Evolutionary conservation across 495 filamentous ascomycete species (phyloP), one percentile per base, ranked within the genome.

Genomic region (Xanthoparmelia taractica): DNA sequence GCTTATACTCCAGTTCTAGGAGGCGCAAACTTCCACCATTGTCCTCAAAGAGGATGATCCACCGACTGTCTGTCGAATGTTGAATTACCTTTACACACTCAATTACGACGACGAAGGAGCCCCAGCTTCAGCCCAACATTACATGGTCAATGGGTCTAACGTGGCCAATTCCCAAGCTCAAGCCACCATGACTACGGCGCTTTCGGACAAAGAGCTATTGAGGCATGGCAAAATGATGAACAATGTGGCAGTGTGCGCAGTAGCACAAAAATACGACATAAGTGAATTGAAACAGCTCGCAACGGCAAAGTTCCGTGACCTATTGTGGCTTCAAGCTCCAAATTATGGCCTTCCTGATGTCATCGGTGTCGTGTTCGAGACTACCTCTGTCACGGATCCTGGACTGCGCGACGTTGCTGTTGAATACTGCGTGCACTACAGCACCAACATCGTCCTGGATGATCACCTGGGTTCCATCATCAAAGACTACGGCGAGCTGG

Each of bases 221-320:
- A 37, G 8, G 25, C 40, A 58, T 29, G 31, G 0, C n/a, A 23
- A 41, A 33, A 56, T 52, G 37, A 13, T 64, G 33, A 64, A 64
- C 33, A 52, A 64, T 37, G 20, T 64, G 5, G 62, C 33, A n/a
- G 62, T 64, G 8, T 59, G 40, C 17, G 62, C 43, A 1, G 41
- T 59, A 20, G 62, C 62, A 25, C n/a, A 57, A n/a, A 64, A 64
- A 13, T 59, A 64, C 10, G 57, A 40, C 17, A 52, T 64, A 5
- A 10, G 23, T 4, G n/a, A 37, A 17, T 33, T 64, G 33, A 50
- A 54, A 43, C 33, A 31, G 38, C 56, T 64, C 8, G 57, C 62
- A n/a, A 47, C 20, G 23, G 40, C 2, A 2, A 43, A 47, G 8
- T n/a, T 47, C n/a, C 18, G 7, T 1, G 5, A 47, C 2, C 10